phyloP scores from a whole-genome alignment of 257 asterid species.

The Solanum ossicruentum region DNA sequence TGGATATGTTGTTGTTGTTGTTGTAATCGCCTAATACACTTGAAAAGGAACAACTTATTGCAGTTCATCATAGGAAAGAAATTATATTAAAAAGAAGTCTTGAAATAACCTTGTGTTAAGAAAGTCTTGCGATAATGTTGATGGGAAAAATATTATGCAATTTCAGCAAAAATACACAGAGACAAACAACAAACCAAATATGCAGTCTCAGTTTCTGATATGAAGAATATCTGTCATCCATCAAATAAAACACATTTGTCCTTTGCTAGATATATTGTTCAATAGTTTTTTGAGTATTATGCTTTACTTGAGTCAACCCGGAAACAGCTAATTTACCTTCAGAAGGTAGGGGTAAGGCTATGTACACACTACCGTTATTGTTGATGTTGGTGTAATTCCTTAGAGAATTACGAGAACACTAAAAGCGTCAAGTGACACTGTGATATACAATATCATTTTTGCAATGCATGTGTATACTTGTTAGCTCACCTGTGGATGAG shows the following conservation, averaged over 20 bases:
- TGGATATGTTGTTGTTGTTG: no score
- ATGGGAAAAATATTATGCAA: background rate
- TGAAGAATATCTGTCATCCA: background rate
- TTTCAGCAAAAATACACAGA: background rate
- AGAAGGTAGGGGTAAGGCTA: no score
- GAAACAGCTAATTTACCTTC: no score
- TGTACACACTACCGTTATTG: no score
- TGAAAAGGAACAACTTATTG: background rate
- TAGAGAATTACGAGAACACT: background rate
- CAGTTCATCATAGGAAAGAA: background rate
- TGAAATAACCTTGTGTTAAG: background rate
- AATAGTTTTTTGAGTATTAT: background rate
- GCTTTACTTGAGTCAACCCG: no score
- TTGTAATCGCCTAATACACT: background rate
- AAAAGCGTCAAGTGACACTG: background rate
- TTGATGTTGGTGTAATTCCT: no score
- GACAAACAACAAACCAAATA: background rate
- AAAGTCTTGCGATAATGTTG: background rate
- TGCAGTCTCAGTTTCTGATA: background rate
- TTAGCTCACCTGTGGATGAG: conserved; percentile 82
- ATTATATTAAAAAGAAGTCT: background rate
- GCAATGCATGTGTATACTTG: background rate
- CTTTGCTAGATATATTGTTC: background rate
- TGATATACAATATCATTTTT: background rate
- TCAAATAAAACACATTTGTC: background rate